Percentiles rank a stretch among this genome's conserved stretches.
These are phyloP conservation scores for Athelia sp. DNA, from an alignment of 1,284 basidiomycete species.

Conservation along the genomic window DNA sequence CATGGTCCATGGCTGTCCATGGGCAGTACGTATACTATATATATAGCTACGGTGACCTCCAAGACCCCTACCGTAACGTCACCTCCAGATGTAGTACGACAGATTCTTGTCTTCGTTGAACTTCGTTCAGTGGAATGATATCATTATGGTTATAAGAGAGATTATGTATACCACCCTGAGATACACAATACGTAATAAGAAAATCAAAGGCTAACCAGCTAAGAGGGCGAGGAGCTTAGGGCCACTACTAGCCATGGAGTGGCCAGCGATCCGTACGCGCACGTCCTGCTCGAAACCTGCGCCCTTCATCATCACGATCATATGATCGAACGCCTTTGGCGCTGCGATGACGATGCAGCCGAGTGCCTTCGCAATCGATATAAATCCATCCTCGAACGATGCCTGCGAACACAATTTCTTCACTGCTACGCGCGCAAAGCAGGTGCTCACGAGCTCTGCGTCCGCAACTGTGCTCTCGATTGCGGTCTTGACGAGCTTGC, in stretches of 20 bases:
- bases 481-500: conserved; percentile 66
- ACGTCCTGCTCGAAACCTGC: conserved; percentile 60
- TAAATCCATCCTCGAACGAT: conserved; percentile 67
- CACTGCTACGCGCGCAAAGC: conserved; percentile 54
- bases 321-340: conserved; percentile 77
- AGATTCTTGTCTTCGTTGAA: too few species aligned
- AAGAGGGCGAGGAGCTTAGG: conserved; percentile 55
- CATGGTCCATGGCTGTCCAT: too few species aligned
- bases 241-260: conserved; percentile 54
- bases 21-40: too few species aligned
- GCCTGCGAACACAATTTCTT: conserved; percentile 51
- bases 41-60: too few species aligned
- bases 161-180: too few species aligned
- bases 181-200: too few species aligned
- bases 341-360: conserved; percentile 89
- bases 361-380: conserved; percentile 64
- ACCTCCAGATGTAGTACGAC: too few species aligned
- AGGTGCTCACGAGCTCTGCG: conserved; percentile 69
- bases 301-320: conserved; percentile 71
- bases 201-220: too few species aligned
- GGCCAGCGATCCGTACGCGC: conserved; percentile 48
- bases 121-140: too few species aligned
- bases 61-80: too few species aligned
- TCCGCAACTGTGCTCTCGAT: conserved; percentile 82
- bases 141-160: too few species aligned